These are phyloP conservation scores for Sphagnum magellanicum DNA, from an alignment of 228 moss, liverwort and hornwort genomes.

Conservation along the genomic window DNA sequence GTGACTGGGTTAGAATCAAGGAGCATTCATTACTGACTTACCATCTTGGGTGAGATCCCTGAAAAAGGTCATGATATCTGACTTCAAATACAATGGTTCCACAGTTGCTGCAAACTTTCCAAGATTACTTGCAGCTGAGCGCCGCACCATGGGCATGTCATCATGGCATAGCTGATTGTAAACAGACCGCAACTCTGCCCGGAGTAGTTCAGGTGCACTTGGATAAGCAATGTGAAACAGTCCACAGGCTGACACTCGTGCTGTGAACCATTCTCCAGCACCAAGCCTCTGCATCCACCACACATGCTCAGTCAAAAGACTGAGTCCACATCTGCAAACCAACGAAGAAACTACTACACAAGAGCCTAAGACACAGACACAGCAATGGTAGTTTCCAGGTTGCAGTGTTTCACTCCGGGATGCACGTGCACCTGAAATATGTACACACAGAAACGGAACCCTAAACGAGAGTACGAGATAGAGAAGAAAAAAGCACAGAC, in stretches of 20 bases:
- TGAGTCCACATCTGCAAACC: too few relatives aligned
- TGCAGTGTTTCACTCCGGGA: too few relatives aligned
- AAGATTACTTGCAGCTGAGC: constrained; percentile 92
- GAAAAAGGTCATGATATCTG: constrained; percentile 95
- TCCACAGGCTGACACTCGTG: constrained; percentile 95
- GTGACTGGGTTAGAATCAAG: too few relatives aligned
- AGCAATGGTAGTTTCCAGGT: too few relatives aligned
- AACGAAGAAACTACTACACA: too few relatives aligned
- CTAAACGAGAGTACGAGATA: neutral
- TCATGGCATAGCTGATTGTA: constrained; percentile 97
- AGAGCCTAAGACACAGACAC: neutral
- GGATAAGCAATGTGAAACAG: constrained; percentile 96
- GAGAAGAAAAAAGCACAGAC: neutral
- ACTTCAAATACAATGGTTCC: constrained; percentile 82
- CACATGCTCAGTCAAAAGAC: constrained; percentile 12
- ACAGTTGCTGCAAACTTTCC: constrained; percentile 97
- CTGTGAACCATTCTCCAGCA: constrained; percentile 98
- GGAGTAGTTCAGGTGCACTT: constrained; percentile 96
- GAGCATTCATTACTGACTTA: constrained; percentile 10
- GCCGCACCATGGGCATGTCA: constrained; percentile 99
- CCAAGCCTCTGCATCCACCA: constrained; percentile 67
- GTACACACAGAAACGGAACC: neutral
- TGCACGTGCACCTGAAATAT: too few relatives aligned
- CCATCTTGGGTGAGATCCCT: constrained; percentile 93
- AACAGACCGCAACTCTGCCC: constrained; percentile 91